phyloP scores from a whole-genome alignment of 225 moss, liverwort and hornwort species.

The Asterella californica region DNA sequence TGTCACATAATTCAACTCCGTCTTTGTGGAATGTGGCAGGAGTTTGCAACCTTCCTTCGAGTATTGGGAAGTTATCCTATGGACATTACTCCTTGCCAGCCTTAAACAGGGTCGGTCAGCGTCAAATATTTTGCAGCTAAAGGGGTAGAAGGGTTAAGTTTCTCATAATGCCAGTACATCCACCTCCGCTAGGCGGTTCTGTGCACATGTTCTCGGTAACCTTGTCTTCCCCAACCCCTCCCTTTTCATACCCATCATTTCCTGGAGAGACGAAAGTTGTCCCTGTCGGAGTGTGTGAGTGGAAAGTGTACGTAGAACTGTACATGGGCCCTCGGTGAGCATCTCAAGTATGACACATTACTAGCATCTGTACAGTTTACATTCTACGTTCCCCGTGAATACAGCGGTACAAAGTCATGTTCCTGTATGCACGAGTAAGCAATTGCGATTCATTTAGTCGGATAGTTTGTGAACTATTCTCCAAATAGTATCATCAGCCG shows the following conservation, averaged over 20 bases:
- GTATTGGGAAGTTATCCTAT: constrained; percentile 96
- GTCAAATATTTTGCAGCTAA: neutral
- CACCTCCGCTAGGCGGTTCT: neutral
- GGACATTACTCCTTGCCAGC: constrained; percentile 52
- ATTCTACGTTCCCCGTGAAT: neutral
- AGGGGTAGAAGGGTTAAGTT: neutral
- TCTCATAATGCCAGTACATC: too few species aligned
- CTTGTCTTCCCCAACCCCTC: neutral
- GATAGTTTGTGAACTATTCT: neutral
- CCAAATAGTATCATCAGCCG: neutral
- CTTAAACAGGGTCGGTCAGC: neutral
- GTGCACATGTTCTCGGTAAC: neutral
- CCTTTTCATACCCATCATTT: neutral
- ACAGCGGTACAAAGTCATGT: neutral
- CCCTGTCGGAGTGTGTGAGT: neutral
- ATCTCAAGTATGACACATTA: neutral
- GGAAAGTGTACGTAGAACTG: constrained; percentile 6
- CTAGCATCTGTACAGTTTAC: constrained; percentile 1
- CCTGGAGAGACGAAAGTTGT: neutral
- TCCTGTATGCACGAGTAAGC: constrained; percentile 8
- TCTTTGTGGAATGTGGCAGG: constrained; percentile 46
- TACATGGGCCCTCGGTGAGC: constrained; percentile 2
- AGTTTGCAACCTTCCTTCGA: constrained; percentile 95
- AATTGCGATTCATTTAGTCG: neutral
- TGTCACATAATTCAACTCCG: neutral